Percentiles rank a stretch among this genome's conserved stretches.
Evolutionary conservation across 192 early-diverging fungal species (phyloP).

Genomic region (Coemansia sp.): DNA sequence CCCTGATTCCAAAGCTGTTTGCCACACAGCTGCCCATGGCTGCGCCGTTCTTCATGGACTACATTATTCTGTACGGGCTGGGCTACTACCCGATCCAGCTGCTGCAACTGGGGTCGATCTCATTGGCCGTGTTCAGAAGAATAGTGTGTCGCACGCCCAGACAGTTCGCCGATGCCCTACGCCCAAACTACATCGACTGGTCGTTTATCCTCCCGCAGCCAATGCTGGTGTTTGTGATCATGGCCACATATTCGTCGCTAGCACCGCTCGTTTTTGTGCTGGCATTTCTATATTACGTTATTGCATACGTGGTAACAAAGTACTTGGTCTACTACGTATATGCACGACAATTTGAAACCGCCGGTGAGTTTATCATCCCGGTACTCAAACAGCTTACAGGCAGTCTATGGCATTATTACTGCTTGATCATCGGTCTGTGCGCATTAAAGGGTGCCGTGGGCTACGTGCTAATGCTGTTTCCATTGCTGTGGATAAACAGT

Average conservation of each 20-base stretch:
- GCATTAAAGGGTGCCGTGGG: slow-evolving; percentile 42
- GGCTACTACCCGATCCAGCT: slow-evolving; percentile 67
- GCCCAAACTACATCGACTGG: slow-evolving; percentile 67
- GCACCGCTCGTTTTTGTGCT: slow-evolving; percentile 69
- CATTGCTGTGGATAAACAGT: slow-evolving; percentile 45
- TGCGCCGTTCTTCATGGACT: slow-evolving; percentile 80
- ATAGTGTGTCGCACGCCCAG: slow-evolving; percentile 74
- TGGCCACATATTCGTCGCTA: slow-evolving; percentile 74
- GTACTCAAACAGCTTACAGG: slow-evolving; percentile 47
- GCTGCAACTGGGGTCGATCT: slow-evolving; percentile 65
- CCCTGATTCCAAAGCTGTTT: slow-evolving; percentile 62
- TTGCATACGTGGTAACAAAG: slow-evolving; percentile 68
- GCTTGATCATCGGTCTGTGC: slow-evolving; percentile 50
- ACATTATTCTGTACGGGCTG: slow-evolving; percentile 70
- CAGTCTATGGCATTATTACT: slow-evolving; percentile 53
- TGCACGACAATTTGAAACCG: slow-evolving; percentile 69
- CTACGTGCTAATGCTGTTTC: slow-evolving; percentile 45
- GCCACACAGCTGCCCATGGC: slow-evolving; percentile 68
- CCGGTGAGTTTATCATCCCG: slow-evolving; percentile 57
- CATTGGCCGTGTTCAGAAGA: slow-evolving; percentile 54
- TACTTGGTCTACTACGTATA: slow-evolving; percentile 78
- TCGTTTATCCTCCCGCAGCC: slow-evolving; percentile 66
- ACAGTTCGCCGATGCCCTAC: slow-evolving; percentile 69
- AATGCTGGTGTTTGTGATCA: slow-evolving; percentile 72
- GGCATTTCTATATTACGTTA: slow-evolving; percentile 65